Evolutionary conservation across 257 asterid species (phyloP).

Genomic region (Mitragyna speciosa): DNA sequence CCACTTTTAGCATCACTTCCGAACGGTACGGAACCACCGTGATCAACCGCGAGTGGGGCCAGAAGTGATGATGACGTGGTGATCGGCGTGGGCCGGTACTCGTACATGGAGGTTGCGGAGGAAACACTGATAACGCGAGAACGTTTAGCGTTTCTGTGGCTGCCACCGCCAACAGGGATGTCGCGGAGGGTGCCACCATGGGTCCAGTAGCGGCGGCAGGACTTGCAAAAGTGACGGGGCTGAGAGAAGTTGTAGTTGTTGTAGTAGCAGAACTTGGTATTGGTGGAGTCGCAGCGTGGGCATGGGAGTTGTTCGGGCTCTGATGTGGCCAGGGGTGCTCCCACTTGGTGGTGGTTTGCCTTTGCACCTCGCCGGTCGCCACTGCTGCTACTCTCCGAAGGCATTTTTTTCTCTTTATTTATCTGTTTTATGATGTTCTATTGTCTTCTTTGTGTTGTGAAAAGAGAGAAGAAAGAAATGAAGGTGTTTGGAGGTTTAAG

Average conservation of each 20-base stretch:
- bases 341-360: slow-evolving; percentile 7
- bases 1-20: slow-evolving; percentile 21
- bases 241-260: slow-evolving; percentile 94
- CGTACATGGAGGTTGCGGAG: slow-evolving; percentile 27
- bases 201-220: slow-evolving; percentile 99
- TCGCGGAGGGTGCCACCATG: slow-evolving; percentile 95
- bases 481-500: background rate
- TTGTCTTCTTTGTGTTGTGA: background rate
- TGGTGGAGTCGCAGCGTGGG: slow-evolving; percentile 92
- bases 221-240: slow-evolving; percentile 92
- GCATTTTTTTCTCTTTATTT: slow-evolving; percentile 36
- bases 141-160: slow-evolving; percentile 85
- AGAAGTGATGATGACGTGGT: slow-evolving; percentile 38
- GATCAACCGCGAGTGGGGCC: slow-evolving; percentile 40
- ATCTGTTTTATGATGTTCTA: background rate
- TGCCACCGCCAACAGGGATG: slow-evolving; percentile 93
- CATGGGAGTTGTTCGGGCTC: slow-evolving; percentile 91
- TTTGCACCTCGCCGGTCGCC: slow-evolving; percentile 37
- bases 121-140: slow-evolving; percentile 40
- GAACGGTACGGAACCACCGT: slow-evolving; percentile 31
- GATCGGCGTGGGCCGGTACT: slow-evolving; percentile 50
- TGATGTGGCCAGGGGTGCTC: slow-evolving; percentile 30
- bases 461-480: background rate
- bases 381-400: slow-evolving; percentile 28
- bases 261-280: slow-evolving; percentile 94